These are phyloP conservation scores for Isabelozyma rhagii DNA, from an alignment of 805 yeast genomes.

Conservation along the genomic window DNA sequence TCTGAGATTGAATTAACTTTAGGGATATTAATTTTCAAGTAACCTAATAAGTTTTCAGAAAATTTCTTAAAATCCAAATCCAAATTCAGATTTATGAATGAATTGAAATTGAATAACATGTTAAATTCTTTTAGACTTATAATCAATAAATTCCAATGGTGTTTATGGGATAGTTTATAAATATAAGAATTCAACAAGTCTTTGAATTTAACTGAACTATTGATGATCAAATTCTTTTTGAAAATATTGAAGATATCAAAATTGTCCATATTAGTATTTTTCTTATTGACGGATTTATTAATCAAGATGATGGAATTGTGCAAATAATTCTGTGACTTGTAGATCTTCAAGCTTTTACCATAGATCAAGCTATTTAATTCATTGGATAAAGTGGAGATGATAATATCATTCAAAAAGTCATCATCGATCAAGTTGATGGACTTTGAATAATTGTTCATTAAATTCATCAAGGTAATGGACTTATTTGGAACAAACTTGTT, in stretches of 20 bases:
- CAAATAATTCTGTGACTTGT: slow-evolving; percentile 37
- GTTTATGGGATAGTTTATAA: slow-evolving; percentile 34
- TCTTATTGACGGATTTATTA: slow-evolving; percentile 36
- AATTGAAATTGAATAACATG: slow-evolving; percentile 12
- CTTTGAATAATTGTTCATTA: slow-evolving; percentile 25
- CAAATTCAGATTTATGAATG: slow-evolving; percentile 12
- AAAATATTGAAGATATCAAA: slow-evolving; percentile 37
- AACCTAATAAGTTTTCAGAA: background rate
- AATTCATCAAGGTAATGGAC: slow-evolving; percentile 4
- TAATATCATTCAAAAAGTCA: slow-evolving; percentile 21
- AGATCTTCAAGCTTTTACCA: slow-evolving; percentile 20
- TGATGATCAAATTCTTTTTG: slow-evolving; percentile 47
- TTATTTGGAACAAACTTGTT: slow-evolving; percentile 7
- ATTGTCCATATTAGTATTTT: slow-evolving; percentile 4
- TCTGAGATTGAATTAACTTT: background rate
- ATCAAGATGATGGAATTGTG: slow-evolving; percentile 55
- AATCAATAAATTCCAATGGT: slow-evolving; percentile 44
- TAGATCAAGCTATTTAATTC: slow-evolving; percentile 25
- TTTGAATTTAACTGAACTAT: slow-evolving; percentile 48
- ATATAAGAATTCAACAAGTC: slow-evolving; percentile 49
- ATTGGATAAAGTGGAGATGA: slow-evolving; percentile 30
- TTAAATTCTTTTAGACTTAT: slow-evolving; percentile 50
- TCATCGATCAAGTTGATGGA: slow-evolving; percentile 14
- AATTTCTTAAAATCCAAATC: slow-evolving; percentile 1
- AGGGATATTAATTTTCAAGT: background rate